phyloP scores from a whole-genome alignment of 768 basidiomycete genomes.

The Suillus bovinus region DNA sequence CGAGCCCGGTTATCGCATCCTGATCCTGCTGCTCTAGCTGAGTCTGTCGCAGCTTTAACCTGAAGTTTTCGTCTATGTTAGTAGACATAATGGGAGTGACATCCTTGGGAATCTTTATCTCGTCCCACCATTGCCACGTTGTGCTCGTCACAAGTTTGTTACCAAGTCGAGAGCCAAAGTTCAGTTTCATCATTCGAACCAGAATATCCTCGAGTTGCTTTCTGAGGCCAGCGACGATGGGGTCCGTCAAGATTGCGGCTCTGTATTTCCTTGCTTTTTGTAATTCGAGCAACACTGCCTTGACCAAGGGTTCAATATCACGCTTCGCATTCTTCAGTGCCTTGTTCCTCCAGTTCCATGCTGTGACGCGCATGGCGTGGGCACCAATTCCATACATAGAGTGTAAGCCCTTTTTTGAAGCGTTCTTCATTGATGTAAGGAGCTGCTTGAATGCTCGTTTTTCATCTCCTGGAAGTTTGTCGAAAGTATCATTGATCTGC shows the following conservation, averaged over 20 bases:
- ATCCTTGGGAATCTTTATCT: background rate
- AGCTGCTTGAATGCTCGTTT: background rate
- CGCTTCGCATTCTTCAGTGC: background rate
- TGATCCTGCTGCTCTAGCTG: background rate
- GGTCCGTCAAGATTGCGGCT: background rate
- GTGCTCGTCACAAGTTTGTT: background rate
- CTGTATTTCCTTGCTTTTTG: background rate
- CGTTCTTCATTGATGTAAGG: background rate
- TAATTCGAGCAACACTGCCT: background rate
- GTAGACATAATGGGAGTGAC: background rate
- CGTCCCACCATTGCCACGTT: background rate
- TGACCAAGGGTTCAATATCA: background rate
- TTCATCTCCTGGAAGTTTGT: background rate
- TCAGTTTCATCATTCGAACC: background rate
- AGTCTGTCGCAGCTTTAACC: background rate
- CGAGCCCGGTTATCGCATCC: background rate
- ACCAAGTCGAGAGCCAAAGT: background rate
- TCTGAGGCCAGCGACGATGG: background rate
- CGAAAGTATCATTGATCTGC: background rate
- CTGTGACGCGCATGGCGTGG: background rate
- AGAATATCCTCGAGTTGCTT: background rate
- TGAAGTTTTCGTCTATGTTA: background rate
- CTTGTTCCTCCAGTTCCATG: background rate
- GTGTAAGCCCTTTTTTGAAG: background rate
- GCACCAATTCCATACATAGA: background rate